Evolutionary conservation across 2,329 filamentous ascomycete genomes (phyloP).

Genomic region (Penicillium sp.): DNA sequence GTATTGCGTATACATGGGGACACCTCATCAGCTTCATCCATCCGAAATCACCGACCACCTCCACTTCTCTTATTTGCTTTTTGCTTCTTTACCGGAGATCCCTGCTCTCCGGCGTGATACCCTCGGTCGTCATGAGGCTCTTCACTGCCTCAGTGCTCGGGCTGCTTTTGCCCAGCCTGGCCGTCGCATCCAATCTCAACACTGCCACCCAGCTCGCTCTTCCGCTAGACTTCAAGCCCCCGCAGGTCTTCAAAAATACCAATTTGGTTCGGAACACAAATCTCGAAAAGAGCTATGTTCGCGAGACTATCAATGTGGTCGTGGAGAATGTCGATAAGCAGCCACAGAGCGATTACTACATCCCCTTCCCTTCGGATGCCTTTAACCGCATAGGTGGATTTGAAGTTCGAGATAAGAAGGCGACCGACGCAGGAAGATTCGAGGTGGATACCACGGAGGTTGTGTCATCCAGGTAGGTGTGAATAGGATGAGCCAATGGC

Average conservation of each 20-base stretch:
- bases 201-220: constrained; percentile 36
- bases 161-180: constrained; percentile 36
- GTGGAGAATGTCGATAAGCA: constrained; percentile 80
- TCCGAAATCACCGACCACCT: constrained; percentile 15
- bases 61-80: constrained; percentile 11
- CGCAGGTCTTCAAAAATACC: constrained; percentile 88
- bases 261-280: constrained; percentile 90
- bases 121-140: constrained; percentile 41
- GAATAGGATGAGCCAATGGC: constrained; percentile 53
- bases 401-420: constrained; percentile 91
- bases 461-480: constrained; percentile 51
- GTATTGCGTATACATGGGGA: constrained; percentile 33
- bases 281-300: constrained; percentile 85
- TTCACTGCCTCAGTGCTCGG: constrained; percentile 38
- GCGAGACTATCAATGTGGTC: constrained; percentile 90
- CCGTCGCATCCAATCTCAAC: constrained; percentile 29
- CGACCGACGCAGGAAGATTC: constrained; percentile 66
- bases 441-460: constrained; percentile 65
- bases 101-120: constrained; percentile 28
- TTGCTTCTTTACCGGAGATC: constrained; percentile 14
- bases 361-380: constrained; percentile 77
- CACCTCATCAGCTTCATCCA: constrained; percentile 36
- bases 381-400: constrained; percentile 77
- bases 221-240: constrained; percentile 66
- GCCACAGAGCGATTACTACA: constrained; percentile 84